phyloP scores from a whole-genome alignment of 1,284 basidiomycete genomes.

The Malassezia nana region DNA sequence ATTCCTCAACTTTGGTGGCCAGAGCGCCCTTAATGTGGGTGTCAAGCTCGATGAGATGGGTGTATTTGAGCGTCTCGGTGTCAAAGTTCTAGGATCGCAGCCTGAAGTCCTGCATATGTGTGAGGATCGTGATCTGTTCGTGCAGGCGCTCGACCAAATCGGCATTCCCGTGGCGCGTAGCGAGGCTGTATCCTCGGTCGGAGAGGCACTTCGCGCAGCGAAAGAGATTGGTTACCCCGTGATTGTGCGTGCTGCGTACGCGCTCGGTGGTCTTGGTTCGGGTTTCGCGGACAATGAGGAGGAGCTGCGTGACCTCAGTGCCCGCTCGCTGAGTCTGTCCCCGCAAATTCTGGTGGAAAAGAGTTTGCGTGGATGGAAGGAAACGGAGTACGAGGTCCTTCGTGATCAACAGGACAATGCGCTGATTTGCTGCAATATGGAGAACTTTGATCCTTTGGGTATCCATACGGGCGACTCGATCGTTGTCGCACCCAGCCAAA shows the following conservation, averaged over 20 bases:
- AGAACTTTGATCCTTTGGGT: slow-evolving; percentile 97
- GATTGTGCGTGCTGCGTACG: slow-evolving; percentile 94
- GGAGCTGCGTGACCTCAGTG: slow-evolving; percentile 85
- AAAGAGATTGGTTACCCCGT: slow-evolving; percentile 90
- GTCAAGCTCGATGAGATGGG: slow-evolving; percentile 97
- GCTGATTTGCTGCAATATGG: slow-evolving; percentile 93
- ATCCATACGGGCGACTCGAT: slow-evolving; percentile 99
- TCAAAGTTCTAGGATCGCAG: slow-evolving; percentile 85
- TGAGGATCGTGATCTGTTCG: slow-evolving; percentile 94
- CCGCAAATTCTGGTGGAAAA: slow-evolving; percentile 97
- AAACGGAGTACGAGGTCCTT: slow-evolving; percentile 98
- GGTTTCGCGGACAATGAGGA: slow-evolving; percentile 94
- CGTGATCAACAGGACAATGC: slow-evolving; percentile 79
- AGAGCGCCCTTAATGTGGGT: slow-evolving; percentile 94
- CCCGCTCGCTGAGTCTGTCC: slow-evolving; percentile 77
- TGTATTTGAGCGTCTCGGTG: slow-evolving; percentile 81
- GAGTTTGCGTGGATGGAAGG: slow-evolving; percentile 99
- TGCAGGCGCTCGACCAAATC: slow-evolving; percentile 94
- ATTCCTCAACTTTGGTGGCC: slow-evolving; percentile 93
- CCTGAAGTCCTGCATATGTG: slow-evolving; percentile 66
- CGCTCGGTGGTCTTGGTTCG: slow-evolving; percentile 93
- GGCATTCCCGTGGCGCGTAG: slow-evolving; percentile 94
- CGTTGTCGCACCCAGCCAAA: slow-evolving; percentile 96
- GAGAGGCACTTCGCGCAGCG: slow-evolving; percentile 81
- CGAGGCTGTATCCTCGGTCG: slow-evolving; percentile 91